Conservation (phyloP, 139 green algal genomes). For the Penium margaritaceum region DNA sequence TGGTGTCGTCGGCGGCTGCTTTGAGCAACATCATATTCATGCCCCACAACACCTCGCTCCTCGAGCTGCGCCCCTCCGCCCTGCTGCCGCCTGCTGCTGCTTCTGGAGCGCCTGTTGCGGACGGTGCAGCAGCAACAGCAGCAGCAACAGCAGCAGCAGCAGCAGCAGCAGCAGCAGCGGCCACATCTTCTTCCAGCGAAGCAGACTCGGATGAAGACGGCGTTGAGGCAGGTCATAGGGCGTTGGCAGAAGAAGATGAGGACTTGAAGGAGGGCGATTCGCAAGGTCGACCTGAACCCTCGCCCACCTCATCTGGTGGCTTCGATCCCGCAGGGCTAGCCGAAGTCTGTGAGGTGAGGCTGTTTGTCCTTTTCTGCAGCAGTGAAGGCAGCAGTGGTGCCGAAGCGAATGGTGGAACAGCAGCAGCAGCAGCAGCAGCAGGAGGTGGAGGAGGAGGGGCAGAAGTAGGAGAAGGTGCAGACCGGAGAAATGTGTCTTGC, state of each 20-base stretch:
- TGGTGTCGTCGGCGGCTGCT: neutral
- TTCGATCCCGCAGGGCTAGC: neutral
- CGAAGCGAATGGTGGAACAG: too few relatives aligned
- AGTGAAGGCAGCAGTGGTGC: too few relatives aligned
- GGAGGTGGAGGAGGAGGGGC: too few relatives aligned
- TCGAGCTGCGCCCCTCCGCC: neutral
- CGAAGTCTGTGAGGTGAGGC: neutral
- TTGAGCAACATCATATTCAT: constrained; percentile 1
- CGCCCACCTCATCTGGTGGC: neutral
- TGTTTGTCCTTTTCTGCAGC: too few relatives aligned
- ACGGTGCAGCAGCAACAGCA: too few relatives aligned
- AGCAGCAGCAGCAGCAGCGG: neutral
- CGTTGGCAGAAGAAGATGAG: too few relatives aligned
- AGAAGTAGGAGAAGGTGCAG: neutral
- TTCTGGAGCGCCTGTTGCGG: too few relatives aligned
- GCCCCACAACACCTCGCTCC: neutral
- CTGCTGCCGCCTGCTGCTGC: neutral
- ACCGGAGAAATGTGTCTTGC: neutral
- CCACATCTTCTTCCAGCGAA: neutral
- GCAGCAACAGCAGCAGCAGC: neutral
- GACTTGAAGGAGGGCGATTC: too few relatives aligned
- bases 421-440: too few relatives aligned
- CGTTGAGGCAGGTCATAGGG: neutral
- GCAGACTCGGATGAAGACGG: too few relatives aligned
- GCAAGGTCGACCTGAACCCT: too few relatives aligned